phyloP scores from a whole-genome alignment of 805 yeast genomes.

The Saccharomycopsis sp. region DNA sequence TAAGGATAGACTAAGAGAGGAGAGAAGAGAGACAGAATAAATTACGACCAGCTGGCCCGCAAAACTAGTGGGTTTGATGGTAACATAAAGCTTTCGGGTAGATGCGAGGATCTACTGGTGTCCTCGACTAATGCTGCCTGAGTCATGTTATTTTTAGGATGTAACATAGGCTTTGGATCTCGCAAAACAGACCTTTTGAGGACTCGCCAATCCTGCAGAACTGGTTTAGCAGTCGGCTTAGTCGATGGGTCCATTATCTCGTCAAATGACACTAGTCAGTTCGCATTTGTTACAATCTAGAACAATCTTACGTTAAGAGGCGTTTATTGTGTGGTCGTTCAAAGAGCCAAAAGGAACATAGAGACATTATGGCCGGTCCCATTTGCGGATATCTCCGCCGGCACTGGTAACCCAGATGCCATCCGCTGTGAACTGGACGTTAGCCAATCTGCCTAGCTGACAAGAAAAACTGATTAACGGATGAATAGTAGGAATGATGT shows the following conservation, averaged over 20 bases:
- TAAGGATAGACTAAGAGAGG: neutral
- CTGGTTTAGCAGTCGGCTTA: no score
- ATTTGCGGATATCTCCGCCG: slow-evolving; percentile 34
- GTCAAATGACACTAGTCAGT: no score
- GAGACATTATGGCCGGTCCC: slow-evolving; percentile 27
- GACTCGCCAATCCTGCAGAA: no score
- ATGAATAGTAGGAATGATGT: slow-evolving; percentile 27
- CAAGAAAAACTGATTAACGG: slow-evolving; percentile 31
- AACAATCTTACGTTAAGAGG: no score
- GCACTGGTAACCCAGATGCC: slow-evolving; percentile 33
- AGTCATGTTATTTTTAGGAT: neutral
- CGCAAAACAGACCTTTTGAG: no score
- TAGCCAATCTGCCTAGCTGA: slow-evolving; percentile 30
- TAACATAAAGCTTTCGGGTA: neutral
- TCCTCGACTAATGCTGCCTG: neutral
- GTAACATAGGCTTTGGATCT: no score
- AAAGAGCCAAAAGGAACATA: no score
- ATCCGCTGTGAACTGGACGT: slow-evolving; percentile 27
- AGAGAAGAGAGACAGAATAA: neutral
- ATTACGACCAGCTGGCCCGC: neutral
- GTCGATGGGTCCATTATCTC: no score
- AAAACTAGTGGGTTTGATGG: neutral
- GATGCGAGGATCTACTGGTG: neutral
- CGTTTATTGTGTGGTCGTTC: no score
- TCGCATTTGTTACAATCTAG: no score